phyloP scores from a whole-genome alignment of 2,329 filamentous ascomycete genomes.

The Microdochium trichocladiopsis region DNA sequence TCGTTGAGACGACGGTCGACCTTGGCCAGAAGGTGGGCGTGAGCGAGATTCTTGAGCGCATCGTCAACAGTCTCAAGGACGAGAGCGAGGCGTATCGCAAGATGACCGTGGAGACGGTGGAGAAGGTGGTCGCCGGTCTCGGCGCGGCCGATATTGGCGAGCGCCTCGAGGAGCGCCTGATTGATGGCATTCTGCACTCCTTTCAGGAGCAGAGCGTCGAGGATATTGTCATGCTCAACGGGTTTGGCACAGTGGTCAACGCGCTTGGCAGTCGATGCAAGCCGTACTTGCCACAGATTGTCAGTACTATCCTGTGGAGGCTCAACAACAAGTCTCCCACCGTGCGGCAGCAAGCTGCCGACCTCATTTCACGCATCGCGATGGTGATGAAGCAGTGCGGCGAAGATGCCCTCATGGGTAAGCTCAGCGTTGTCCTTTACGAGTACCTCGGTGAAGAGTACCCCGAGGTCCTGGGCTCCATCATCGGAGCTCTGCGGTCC shows the following conservation, averaged over 20 bases:
- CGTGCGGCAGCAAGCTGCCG: constrained; percentile 92
- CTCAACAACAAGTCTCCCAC: constrained; percentile 97
- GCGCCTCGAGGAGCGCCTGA: constrained; percentile 83
- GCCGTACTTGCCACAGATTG: constrained; percentile 93
- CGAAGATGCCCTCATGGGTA: constrained; percentile 92
- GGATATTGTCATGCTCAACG: constrained; percentile 92
- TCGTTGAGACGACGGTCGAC: constrained; percentile 96
- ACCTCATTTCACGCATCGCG: constrained; percentile 92
- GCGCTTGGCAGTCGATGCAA: constrained; percentile 90
- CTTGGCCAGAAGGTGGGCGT: constrained; percentile 97
- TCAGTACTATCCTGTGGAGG: constrained; percentile 91
- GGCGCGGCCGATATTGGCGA: constrained; percentile 93
- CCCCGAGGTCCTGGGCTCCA: constrained; percentile 93
- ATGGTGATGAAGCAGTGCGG: constrained; percentile 99
- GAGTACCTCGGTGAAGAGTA: constrained; percentile 99
- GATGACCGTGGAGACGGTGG: constrained; percentile 97
- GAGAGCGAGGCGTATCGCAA: constrained; percentile 97
- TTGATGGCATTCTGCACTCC: constrained; percentile 90
- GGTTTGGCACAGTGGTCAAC: constrained; percentile 96
- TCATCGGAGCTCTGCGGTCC: constrained; percentile 86
- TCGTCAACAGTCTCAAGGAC: constrained; percentile 94
- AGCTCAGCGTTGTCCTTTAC: constrained; percentile 89
- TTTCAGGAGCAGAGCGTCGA: constrained; percentile 99
- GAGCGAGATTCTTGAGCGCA: constrained; percentile 85
- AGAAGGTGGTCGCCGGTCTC: constrained; percentile 89